Percentiles rank a stretch among this genome's conserved stretches.
Conservation (phyloP, 2,329 filamentous ascomycete genomes). For the Stenocarpella maydis region DNA sequence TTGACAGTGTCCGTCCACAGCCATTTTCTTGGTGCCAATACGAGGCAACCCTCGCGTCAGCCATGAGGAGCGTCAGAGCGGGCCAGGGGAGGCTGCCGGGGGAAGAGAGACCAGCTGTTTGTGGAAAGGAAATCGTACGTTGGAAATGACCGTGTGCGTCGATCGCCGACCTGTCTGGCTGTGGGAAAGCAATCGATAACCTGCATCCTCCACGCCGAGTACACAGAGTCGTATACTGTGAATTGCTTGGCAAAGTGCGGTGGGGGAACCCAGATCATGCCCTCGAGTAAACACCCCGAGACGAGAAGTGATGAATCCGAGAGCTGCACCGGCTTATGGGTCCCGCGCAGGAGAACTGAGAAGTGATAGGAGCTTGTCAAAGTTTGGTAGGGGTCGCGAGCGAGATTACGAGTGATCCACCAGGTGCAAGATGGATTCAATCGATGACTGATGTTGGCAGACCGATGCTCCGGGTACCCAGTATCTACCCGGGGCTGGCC, state of each 20-base stretch:
- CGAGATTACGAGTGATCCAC: slow-evolving; percentile 12
- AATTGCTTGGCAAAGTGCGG: slow-evolving; percentile 12
- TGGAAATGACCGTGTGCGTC: slow-evolving; percentile 15
- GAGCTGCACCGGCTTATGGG: slow-evolving; percentile 29
- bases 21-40: slow-evolving; percentile 16
- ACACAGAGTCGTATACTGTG: not conserved
- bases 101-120: slow-evolving; percentile 21
- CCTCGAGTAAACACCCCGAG: not conserved
- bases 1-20: slow-evolving; percentile 2
- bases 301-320: slow-evolving; percentile 26
- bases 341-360: slow-evolving; percentile 30
- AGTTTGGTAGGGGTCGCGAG: slow-evolving; percentile 20
- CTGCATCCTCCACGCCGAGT: not conserved
- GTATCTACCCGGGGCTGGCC: not conserved
- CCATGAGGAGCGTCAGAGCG: slow-evolving; percentile 13
- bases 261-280: slow-evolving; percentile 19
- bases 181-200: not conserved
- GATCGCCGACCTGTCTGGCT: slow-evolving; percentile 19
- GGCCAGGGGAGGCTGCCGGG: slow-evolving; percentile 18
- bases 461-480: not conserved
- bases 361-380: slow-evolving; percentile 30
- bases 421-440: slow-evolving; percentile 17
- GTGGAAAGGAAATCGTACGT: slow-evolving; percentile 23
- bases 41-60: slow-evolving; percentile 20
- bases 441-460: slow-evolving; percentile 12